Base-by-base conservation (phyloP, 2,329 filamentous ascomycete genomes). In the Fusarium domesticum region DNA sequence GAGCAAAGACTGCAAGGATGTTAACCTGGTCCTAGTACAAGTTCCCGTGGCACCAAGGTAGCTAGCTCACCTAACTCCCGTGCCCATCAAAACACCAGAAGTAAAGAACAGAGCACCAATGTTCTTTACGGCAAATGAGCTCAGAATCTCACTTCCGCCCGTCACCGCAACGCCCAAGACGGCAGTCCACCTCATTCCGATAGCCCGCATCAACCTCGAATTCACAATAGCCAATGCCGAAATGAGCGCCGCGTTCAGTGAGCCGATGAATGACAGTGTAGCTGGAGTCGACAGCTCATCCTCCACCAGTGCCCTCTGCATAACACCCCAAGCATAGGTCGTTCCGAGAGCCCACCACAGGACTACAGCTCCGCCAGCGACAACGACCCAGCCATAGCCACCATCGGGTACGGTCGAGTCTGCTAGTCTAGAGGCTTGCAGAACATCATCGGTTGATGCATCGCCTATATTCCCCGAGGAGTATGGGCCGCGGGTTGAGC, bases 261-360 rank as follows among this genome's bases (percentile, higher is more conserved):
- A 77, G 2, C 80, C 80, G 3, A 84, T 75, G 49, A 82, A 84
- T 2, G 78, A 74, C 17, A 84, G 65, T 1, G 75, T 79, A 0
- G 74, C 74, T 0, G 78, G 68, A 0, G 70, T 69, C 1, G 70
- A 70, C 1, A 81, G 62, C 0, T 68, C 66, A 8, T 72, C 63
- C 25, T 73, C 63, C 3, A 81, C 72, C 1, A 84, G 69, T 0
- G 73, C 78, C 4, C 70, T 70, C 61, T 85, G 81, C 36, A 83
- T 65, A 0, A 85, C 71, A 18, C 80, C 81, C 79, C 80, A 84
- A 50, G 71, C 72, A 56, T 80, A 81, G 6, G 70, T 70, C 1
- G 72, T 77, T 39, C 79, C 80, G 37, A 77, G 71, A 39, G 75
- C 70, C 77, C 76, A 80, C 67, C 77, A 83, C 2, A 74, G 70